These are phyloP conservation scores for Pyrenophora seminiperda DNA, from an alignment of 2,329 filamentous ascomycete genomes.

Conservation along the genomic window DNA sequence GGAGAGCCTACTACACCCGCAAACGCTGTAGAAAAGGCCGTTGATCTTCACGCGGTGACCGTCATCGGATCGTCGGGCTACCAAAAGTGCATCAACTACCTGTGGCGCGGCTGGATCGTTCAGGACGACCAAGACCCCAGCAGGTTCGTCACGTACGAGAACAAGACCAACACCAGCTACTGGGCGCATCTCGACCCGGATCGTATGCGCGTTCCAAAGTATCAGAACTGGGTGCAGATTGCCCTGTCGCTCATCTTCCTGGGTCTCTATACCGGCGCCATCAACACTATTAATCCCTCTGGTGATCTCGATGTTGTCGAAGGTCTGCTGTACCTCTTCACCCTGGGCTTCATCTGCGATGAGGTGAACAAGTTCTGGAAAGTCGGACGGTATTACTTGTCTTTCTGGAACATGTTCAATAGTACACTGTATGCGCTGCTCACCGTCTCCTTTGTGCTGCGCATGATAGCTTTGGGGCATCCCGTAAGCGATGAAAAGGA, in stretches of 20 bases:
- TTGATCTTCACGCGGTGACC: constrained; percentile 85
- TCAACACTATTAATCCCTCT: constrained; percentile 88
- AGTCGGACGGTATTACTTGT: constrained; percentile 85
- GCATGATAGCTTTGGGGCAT: constrained; percentile 77
- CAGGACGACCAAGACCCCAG: constrained; percentile 90
- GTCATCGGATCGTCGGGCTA: constrained; percentile 94
- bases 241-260: constrained; percentile 83
- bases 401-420: constrained; percentile 98
- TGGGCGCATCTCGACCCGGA: constrained; percentile 88
- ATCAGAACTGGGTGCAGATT: constrained; percentile 90
- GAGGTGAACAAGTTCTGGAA: constrained; percentile 91
- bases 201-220: constrained; percentile 87
- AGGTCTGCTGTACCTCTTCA: constrained; percentile 86
- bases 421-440: constrained; percentile 78
- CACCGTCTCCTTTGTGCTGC: constrained; percentile 75
- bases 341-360: constrained; percentile 86
- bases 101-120: constrained; percentile 97
- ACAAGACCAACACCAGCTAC: constrained; percentile 78
- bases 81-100: constrained; percentile 89
- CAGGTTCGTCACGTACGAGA: constrained; percentile 85
- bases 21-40: constrained; percentile 91
- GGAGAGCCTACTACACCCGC: constrained; percentile 73
- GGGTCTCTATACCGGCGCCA: constrained; percentile 82
- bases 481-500: constrained; percentile 50
- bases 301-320: constrained; percentile 87